Evolutionary conservation across 179 eudicot genomes (phyloP).

Genomic region (Sideroxylon spinosum): DNA sequence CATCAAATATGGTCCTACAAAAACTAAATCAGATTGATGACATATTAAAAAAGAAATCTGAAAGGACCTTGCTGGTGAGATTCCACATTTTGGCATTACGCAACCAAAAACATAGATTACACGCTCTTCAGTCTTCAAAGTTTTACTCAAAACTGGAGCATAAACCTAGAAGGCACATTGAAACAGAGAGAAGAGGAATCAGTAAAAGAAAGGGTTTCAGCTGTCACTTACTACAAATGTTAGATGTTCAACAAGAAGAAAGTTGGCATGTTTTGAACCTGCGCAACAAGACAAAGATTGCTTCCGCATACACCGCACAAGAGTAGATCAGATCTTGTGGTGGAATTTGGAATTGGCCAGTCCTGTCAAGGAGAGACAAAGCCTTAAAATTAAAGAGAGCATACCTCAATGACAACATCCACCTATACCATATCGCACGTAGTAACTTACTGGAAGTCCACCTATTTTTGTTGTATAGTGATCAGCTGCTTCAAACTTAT

Average conservation of each 20-base stretch:
- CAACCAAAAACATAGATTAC: slow-evolving; percentile 69
- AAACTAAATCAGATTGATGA: neutral
- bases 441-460: slow-evolving; percentile 63
- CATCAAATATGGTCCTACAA: neutral
- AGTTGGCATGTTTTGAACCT: slow-evolving; percentile 39
- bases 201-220: neutral
- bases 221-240: neutral
- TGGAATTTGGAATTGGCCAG: slow-evolving; percentile 55
- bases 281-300: slow-evolving; percentile 57
- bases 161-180: slow-evolving; percentile 47
- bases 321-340: slow-evolving; percentile 36
- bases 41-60: neutral
- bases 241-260: slow-evolving; percentile 7
- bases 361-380: slow-evolving; percentile 46
- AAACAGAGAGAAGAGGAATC: neutral
- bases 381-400: neutral
- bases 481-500: slow-evolving; percentile 58
- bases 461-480: slow-evolving; percentile 76
- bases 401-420: neutral
- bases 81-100: slow-evolving; percentile 47
- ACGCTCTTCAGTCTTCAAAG: slow-evolving; percentile 60
- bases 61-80: slow-evolving; percentile 35
- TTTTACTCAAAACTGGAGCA: slow-evolving; percentile 60
- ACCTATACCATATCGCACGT: neutral
- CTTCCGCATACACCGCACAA: slow-evolving; percentile 51